A percentile compares a stretch with the other conserved stretches of the same genome.
Evolutionary conservation across 2,329 filamentous ascomycete genomes (phyloP).

Genomic region (Tolypocladium guangdongense): DNA sequence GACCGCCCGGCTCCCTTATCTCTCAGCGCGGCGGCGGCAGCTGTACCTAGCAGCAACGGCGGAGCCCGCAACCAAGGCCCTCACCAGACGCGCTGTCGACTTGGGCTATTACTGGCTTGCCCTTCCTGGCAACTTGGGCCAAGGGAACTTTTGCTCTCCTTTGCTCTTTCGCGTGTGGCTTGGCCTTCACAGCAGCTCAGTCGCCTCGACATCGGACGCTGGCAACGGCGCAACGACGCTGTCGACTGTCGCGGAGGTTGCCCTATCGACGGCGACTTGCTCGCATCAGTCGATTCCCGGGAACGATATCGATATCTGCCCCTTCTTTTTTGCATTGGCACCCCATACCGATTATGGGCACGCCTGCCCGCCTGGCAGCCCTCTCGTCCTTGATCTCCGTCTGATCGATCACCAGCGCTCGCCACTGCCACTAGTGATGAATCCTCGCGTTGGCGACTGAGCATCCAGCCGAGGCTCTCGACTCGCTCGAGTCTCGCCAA

Average conservation of each 20-base stretch:
- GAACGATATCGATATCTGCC: slow-evolving; percentile 9
- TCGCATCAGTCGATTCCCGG: slow-evolving; percentile 11
- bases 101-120: slow-evolving; percentile 23
- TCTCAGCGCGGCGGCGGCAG: not conserved
- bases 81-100: slow-evolving; percentile 11
- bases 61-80: slow-evolving; percentile 11
- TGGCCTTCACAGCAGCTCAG: slow-evolving; percentile 15
- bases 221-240: slow-evolving; percentile 1
- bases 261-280: slow-evolving; percentile 8
- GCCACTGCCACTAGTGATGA: slow-evolving; percentile 25
- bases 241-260: slow-evolving; percentile 5
- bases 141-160: slow-evolving; percentile 29
- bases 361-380: slow-evolving; percentile 19
- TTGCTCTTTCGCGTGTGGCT: slow-evolving; percentile 22
- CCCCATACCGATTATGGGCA: slow-evolving; percentile 22
- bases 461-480: slow-evolving; percentile 24
- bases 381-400: slow-evolving; percentile 20
- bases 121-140: slow-evolving; percentile 24
- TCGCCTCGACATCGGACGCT: not conserved
- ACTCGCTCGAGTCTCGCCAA: slow-evolving; percentile 27
- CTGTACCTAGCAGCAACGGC: not conserved
- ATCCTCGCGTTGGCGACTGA: slow-evolving; percentile 23
- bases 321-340: slow-evolving; percentile 3
- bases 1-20: not conserved
- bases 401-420: slow-evolving; percentile 20